phyloP scores from a whole-genome alignment of 2,329 filamentous ascomycete genomes.

The Plectosphaerella sp. region DNA sequence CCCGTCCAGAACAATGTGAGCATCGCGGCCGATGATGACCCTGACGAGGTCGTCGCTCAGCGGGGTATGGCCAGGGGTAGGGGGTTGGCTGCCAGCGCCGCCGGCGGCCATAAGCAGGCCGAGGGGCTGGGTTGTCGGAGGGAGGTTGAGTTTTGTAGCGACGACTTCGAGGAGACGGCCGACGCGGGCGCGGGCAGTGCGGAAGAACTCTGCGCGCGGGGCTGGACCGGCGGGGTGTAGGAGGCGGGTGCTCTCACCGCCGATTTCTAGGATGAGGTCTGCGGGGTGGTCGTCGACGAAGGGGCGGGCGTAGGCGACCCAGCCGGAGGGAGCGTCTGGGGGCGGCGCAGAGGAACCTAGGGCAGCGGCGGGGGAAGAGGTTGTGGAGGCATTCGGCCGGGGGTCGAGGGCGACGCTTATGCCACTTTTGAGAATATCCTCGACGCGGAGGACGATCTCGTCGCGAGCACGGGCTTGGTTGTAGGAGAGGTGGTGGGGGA shows the following conservation, averaged over 20 bases:
- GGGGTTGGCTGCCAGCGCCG: slow-evolving; percentile 56
- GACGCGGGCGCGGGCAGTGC: slow-evolving; percentile 64
- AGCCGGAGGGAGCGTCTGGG: slow-evolving; percentile 31
- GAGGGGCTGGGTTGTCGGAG: slow-evolving; percentile 53
- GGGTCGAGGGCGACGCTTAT: slow-evolving; percentile 52
- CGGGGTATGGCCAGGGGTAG: slow-evolving; percentile 65
- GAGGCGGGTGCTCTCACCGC: slow-evolving; percentile 58
- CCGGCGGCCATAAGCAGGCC: slow-evolving; percentile 64
- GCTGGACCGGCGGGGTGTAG: slow-evolving; percentile 32
- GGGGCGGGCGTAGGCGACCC: slow-evolving; percentile 77
- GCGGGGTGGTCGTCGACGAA: slow-evolving; percentile 72
- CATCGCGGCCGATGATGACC: slow-evolving; percentile 56
- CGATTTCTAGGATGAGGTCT: slow-evolving; percentile 78
- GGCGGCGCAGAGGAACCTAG: slow-evolving; percentile 2
- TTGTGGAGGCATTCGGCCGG: slow-evolving; percentile 11
- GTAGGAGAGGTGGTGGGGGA: slow-evolving; percentile 70
- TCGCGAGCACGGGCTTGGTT: slow-evolving; percentile 64
- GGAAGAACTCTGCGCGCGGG: slow-evolving; percentile 66
- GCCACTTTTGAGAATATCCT: slow-evolving; percentile 86
- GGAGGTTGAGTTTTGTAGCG: slow-evolving; percentile 72
- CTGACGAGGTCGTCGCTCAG: slow-evolving; percentile 67
- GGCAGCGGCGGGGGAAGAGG: slow-evolving; percentile 16
- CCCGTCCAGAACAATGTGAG: slow-evolving; percentile 56
- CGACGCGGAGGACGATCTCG: slow-evolving; percentile 76
- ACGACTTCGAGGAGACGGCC: slow-evolving; percentile 74